Conservation (phyloP, 257 asterid species). For the Coffea eugenioides region DNA sequence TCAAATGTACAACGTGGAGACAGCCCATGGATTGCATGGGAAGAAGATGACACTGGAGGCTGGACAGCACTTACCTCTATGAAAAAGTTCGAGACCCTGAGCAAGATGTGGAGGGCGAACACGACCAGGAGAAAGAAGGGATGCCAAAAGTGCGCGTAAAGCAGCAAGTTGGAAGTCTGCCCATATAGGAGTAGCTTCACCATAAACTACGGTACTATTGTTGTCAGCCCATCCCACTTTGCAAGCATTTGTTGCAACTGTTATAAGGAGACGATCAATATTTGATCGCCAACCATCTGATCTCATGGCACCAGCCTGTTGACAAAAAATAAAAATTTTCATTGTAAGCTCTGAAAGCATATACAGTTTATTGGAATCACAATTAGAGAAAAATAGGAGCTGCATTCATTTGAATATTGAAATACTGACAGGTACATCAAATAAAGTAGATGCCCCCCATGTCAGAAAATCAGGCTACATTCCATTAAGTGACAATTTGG, state of each 20-base stretch:
- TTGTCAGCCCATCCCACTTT: slow-evolving; percentile 58
- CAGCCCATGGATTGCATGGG: not conserved
- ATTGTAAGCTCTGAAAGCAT: slow-evolving; percentile 10
- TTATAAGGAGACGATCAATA: slow-evolving; percentile 63
- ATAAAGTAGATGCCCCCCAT: not conserved
- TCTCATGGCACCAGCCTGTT: slow-evolving; percentile 74
- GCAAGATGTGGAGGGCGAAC: slow-evolving; percentile 67
- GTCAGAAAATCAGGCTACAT: too few species aligned
- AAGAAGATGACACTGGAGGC: not conserved
- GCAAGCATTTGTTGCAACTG: slow-evolving; percentile 63
- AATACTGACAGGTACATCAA: not conserved
- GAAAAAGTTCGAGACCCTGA: slow-evolving; percentile 61
- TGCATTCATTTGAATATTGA: not conserved
- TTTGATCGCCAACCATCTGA: slow-evolving; percentile 68
- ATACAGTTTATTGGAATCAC: not conserved
- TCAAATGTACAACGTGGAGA: not conserved
- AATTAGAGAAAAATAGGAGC: not conserved
- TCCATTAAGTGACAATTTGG: not conserved
- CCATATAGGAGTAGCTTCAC: slow-evolving; percentile 38
- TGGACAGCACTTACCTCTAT: slow-evolving; percentile 45
- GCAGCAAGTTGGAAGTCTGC: slow-evolving; percentile 70
- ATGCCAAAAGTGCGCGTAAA: slow-evolving; percentile 82
- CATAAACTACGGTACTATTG: slow-evolving; percentile 30
- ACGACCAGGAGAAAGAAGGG: slow-evolving; percentile 77
- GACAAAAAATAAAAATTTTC: slow-evolving; percentile 7